Conservation (phyloP, 768 basidiomycete genomes). For the Daedaleopsis sinensis region DNA sequence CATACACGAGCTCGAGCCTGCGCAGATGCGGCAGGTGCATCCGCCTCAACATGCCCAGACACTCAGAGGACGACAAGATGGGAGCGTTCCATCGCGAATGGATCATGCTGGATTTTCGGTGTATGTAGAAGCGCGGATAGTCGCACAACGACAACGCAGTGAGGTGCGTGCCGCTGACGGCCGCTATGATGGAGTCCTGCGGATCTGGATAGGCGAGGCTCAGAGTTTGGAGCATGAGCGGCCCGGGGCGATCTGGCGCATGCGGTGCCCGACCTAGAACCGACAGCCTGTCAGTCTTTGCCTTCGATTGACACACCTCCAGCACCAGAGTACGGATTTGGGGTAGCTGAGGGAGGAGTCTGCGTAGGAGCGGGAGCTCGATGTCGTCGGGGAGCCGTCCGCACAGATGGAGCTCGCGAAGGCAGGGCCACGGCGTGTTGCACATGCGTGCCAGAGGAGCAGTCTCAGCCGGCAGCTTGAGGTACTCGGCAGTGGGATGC, state of each 20-base stretch:
- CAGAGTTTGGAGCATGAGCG: not conserved
- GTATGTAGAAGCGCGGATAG: not conserved
- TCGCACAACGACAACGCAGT: not conserved
- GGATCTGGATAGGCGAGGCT: not conserved
- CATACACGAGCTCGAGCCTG: not conserved
- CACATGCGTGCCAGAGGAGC: not conserved
- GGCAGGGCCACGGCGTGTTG: not conserved
- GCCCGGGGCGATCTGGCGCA: not conserved
- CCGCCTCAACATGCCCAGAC: not conserved
- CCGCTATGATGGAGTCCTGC: not conserved
- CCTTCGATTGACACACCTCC: not conserved
- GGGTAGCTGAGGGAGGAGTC: not conserved
- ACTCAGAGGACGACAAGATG: conserved; percentile 1
- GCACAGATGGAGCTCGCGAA: not conserved
- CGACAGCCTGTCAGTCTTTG: not conserved
- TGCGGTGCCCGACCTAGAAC: not conserved
- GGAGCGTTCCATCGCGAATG: not conserved
- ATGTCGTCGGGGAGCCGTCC: not conserved
- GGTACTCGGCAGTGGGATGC: not conserved
- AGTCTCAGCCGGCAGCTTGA: not conserved
- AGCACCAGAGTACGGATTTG: not conserved
- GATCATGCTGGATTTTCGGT: not conserved
- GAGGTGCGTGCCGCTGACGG: not conserved
- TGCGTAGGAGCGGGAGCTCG: not conserved
- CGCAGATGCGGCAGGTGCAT: not conserved